A percentile compares a stretch with the other conserved stretches of the same genome.
These are phyloP conservation scores for Trichoderma atrobrunneum DNA, from an alignment of 2,329 filamentous ascomycete species.

Conservation along the genomic window DNA sequence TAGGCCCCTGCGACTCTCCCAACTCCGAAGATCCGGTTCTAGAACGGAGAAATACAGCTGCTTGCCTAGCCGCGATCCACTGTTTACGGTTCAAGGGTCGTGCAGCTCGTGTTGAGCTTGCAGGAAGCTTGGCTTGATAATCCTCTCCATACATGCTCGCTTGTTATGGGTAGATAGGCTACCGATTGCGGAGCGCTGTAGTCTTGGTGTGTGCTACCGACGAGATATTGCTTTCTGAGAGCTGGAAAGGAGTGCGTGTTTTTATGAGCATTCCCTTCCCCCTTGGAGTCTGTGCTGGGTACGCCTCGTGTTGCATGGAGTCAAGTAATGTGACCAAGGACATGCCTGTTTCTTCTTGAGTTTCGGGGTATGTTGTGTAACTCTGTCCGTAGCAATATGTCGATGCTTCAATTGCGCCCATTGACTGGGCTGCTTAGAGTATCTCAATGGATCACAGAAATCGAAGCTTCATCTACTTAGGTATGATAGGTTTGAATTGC, in stretches of 20 bases:
- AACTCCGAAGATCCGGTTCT: not conserved
- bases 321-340: not conserved
- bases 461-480: not conserved
- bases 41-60: not conserved
- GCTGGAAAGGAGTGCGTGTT: not conserved
- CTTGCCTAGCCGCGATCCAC: not conserved
- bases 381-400: too few relatives aligned
- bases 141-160: not conserved
- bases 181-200: not conserved
- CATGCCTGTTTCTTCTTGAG: too few relatives aligned
- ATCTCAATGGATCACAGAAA: not conserved
- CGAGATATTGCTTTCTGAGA: not conserved
- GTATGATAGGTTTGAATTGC: not conserved
- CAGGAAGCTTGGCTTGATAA: not conserved
- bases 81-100: not conserved
- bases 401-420: too few relatives aligned
- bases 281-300: too few relatives aligned
- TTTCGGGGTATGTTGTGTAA: too few relatives aligned
- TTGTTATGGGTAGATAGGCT: not conserved
- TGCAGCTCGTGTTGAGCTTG: not conserved
- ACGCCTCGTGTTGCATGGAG: not conserved
- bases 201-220: not conserved
- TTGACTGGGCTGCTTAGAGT: too few relatives aligned
- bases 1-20: not conserved
- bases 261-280: not conserved